Evolutionary conservation across 345 rosid species (phyloP).

Genomic region (Dimocarpus longan): DNA sequence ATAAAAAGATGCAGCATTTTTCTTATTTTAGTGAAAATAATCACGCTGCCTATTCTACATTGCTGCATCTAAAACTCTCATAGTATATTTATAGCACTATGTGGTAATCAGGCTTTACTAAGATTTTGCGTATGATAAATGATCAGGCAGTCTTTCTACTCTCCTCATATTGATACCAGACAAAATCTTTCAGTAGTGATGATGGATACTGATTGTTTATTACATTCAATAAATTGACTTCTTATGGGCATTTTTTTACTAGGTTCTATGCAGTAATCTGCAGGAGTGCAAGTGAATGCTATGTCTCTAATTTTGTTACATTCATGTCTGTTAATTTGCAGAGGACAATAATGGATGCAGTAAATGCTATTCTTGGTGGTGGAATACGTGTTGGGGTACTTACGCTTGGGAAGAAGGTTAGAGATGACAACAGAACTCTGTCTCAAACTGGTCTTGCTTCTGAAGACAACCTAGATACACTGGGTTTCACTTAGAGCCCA

Average conservation of each 20-base stretch:
- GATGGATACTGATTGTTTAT: too few relatives aligned
- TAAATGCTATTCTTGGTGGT: constrained; percentile 74
- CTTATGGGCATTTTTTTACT: background rate
- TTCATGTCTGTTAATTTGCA: constrained; percentile 25
- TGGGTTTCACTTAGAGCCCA: constrained; percentile 91
- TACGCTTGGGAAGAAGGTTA: constrained; percentile 85
- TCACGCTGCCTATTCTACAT: too few relatives aligned
- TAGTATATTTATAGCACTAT: background rate
- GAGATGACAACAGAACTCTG: constrained; percentile 80
- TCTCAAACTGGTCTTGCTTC: constrained; percentile 76
- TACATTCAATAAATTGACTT: background rate
- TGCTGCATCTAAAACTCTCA: background rate
- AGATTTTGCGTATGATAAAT: background rate
- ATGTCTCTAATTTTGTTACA: constrained; percentile 12
- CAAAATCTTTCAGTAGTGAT: too few relatives aligned
- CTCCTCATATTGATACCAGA: background rate
- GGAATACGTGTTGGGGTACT: constrained; percentile 78
- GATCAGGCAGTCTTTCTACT: background rate
- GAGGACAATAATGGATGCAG: constrained; percentile 84
- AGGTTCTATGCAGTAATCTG: background rate
- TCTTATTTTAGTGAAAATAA: background rate
- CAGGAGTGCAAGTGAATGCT: background rate
- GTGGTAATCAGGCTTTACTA: background rate
- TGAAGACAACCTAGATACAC: constrained; percentile 54
- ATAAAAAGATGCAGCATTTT: constrained; percentile 9